Base-by-base conservation (phyloP, 345 rosid genomes). In the Cardiospermum halicacabum region DNA sequence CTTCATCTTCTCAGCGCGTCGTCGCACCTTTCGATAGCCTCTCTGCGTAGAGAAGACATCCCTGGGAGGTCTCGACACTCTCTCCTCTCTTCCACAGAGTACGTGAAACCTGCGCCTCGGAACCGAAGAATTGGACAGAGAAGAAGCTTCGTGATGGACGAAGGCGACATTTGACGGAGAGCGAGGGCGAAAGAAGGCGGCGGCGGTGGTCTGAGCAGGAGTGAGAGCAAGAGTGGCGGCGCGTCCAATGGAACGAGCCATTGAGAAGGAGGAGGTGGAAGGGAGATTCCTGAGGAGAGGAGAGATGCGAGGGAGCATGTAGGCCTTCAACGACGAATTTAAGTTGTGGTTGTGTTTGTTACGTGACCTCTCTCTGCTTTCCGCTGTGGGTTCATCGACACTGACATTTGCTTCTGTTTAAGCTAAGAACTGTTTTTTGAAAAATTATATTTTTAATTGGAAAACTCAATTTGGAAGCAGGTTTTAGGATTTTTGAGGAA, bases 11-110 rank as follows among this genome's bases (percentile, higher is more conserved):
- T 66, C 76, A 7, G 68, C 47, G 53, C 77, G 72, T 70, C 80
- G 75, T 63, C 88, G 79, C 75, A 76, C 62, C 68, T 87, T 88
- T 68, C 96, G 72, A 66, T 82, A 88, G 21, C 76, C 92, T 75
- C 96, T 88, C 80, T 77, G 79, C 54, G 69, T 68, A 24, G 81
- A 85, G 26, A 64, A 80, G 3, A 76, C 72, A 53, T 58, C 60
- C 47, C 62, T 67, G 18, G 27, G 25, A 5, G 71, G 57, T 69
- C 70, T 75, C 31, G 43, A 59, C 22, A 66, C 21, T 25, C 49
- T 53, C 72, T 65, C 80, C 61, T 73, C 73, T 37, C 61, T 76
- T 11, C 19, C 48, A 69, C 68, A 69, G 1, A 78, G 7, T n/a
- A 79, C 61, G 67, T 75, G 81, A 64, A 84, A 78, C 42, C 72